Conservation (phyloP, 768 basidiomycete genomes). For the Mycena amicta region DNA sequence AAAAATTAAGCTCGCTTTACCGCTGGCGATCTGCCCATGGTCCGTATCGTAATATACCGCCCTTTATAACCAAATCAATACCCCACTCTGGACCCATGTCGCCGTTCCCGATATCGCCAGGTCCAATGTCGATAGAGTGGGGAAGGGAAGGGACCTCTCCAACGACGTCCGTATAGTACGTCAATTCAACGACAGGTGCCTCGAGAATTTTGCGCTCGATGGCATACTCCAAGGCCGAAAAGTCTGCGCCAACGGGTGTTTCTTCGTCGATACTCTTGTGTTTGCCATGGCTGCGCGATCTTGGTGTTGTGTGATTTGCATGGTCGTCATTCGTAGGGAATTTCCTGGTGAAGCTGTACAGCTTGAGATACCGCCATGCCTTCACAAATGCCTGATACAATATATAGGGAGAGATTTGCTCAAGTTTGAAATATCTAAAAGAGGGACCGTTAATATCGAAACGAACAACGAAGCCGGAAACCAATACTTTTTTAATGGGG, state of each 20-base stretch:
- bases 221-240: slow-evolving; percentile 75
- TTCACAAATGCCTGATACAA: slow-evolving; percentile 45
- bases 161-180: slow-evolving; percentile 85
- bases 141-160: slow-evolving; percentile 64
- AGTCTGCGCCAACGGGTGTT: slow-evolving; percentile 58
- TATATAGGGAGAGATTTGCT: slow-evolving; percentile 36
- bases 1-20: slow-evolving; percentile 43
- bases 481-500: slow-evolving; percentile 52
- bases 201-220: slow-evolving; percentile 84
- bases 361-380: slow-evolving; percentile 57
- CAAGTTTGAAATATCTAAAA: slow-evolving; percentile 34
- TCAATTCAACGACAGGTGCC: slow-evolving; percentile 72
- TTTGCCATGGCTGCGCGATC: slow-evolving; percentile 21
- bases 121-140: slow-evolving; percentile 38
- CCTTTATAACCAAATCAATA: slow-evolving; percentile 77
- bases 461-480: not conserved
- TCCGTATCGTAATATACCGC: slow-evolving; percentile 81
- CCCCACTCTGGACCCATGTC: slow-evolving; percentile 94
- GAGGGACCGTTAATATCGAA: not conserved
- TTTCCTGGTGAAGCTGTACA: slow-evolving; percentile 42
- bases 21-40: slow-evolving; percentile 97
- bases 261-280: slow-evolving; percentile 51
- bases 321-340: slow-evolving; percentile 22
- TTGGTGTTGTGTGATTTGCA: slow-evolving; percentile 9
- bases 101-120: slow-evolving; percentile 81